Evolutionary conservation across 305 asterid species (phyloP).

Genomic region (Plantago coronopus): DNA sequence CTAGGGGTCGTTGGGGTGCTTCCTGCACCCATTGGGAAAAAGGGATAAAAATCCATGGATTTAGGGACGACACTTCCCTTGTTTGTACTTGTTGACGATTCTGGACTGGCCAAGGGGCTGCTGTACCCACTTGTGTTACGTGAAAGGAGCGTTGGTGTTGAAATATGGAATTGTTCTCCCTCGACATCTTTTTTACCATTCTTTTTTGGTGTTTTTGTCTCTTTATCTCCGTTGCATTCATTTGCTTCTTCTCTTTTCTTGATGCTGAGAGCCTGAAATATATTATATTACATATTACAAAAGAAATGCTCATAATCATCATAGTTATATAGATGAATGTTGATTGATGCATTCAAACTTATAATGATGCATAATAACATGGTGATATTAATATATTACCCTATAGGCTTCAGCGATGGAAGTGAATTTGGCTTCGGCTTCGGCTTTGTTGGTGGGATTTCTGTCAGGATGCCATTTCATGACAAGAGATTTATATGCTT

Average conservation of each 20-base stretch:
- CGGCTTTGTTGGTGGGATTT: slow-evolving; percentile 54
- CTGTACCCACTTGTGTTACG: slow-evolving; percentile 61
- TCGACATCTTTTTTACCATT: slow-evolving; percentile 20
- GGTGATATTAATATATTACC: slow-evolving; percentile 32
- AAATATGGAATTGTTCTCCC: slow-evolving; percentile 45
- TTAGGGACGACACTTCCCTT: slow-evolving; percentile 5
- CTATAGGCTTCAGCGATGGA: slow-evolving; percentile 82
- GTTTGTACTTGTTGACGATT: slow-evolving; percentile 1
- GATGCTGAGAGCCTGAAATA: slow-evolving; percentile 53
- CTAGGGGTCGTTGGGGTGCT: slow-evolving; percentile 41
- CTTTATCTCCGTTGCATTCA: slow-evolving; percentile 26
- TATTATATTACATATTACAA: neutral
- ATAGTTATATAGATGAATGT: neutral
- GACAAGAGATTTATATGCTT: slow-evolving; percentile 66
- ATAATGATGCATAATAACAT: slow-evolving; percentile 14
- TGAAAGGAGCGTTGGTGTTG: slow-evolving; percentile 60
- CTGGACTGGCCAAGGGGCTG: slow-evolving; percentile 43
- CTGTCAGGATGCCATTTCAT: slow-evolving; percentile 82
- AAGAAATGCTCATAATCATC: neutral
- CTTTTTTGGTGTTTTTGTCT: slow-evolving; percentile 39
- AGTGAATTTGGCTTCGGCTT: slow-evolving; percentile 57
- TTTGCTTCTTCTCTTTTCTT: slow-evolving; percentile 61
- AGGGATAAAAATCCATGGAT: slow-evolving; percentile 31
- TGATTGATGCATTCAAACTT: neutral
- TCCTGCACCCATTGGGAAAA: slow-evolving; percentile 25